These are phyloP conservation scores for Suhomyces ambrosiae DNA, from an alignment of 1,139 yeast species.

Conservation along the genomic window DNA sequence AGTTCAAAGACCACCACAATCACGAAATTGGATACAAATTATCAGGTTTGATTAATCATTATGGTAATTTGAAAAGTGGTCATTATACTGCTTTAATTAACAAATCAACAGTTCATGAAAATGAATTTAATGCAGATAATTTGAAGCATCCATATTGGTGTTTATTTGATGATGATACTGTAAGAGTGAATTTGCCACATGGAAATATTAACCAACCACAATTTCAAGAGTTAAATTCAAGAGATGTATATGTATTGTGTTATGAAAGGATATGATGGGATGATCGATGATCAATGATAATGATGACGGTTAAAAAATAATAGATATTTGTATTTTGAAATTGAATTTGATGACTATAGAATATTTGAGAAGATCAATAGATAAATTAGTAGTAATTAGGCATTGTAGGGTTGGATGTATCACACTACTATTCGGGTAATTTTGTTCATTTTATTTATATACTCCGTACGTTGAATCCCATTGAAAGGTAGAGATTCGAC, in stretches of 20 bases:
- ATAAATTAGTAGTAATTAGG: no score
- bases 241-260: constrained; percentile 74
- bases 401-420: no score
- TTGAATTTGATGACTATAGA: background rate
- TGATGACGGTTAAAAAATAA: background rate
- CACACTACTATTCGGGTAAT: no score
- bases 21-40: constrained; percentile 52
- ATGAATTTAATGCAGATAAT: constrained; percentile 25
- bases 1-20: constrained; percentile 47
- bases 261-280: constrained; percentile 46
- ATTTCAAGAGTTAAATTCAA: constrained; percentile 45
- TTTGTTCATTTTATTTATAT: no score
- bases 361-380: no score
- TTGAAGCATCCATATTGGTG: constrained; percentile 53
- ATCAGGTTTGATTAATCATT: constrained; percentile 67
- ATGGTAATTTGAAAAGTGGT: constrained; percentile 70
- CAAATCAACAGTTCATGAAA: constrained; percentile 38
- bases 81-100: constrained; percentile 72
- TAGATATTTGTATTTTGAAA: background rate
- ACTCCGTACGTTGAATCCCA: no score
- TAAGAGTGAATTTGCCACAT: constrained; percentile 49
- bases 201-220: constrained; percentile 42
- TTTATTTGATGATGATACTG: constrained; percentile 70
- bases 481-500: no score
- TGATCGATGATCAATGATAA: background rate